These are phyloP conservation scores for Seiridium unicorne DNA, from an alignment of 2,329 filamentous ascomycete genomes.

Conservation along the genomic window DNA sequence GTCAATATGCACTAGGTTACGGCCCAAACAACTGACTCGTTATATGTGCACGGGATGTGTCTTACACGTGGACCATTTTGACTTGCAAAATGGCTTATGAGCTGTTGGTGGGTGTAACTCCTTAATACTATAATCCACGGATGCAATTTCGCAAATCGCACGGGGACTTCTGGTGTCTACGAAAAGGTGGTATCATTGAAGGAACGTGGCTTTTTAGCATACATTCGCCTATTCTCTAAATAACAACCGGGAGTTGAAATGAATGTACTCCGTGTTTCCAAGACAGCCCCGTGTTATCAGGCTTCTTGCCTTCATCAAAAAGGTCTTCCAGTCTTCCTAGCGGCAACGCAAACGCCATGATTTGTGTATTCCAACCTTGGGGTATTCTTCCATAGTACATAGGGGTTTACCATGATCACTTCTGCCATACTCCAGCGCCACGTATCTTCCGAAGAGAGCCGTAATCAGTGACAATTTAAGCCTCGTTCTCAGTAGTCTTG, in stretches of 20 bases:
- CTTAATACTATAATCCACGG: no score
- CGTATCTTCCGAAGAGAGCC: neutral
- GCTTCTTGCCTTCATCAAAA: neutral
- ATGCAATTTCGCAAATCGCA: no score
- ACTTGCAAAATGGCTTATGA: no score
- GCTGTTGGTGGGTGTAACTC: no score
- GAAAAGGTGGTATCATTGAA: slow-evolving; percentile 3
- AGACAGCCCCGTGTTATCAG: neutral
- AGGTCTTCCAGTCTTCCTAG: neutral
- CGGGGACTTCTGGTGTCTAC: no score
- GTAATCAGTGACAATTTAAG: slow-evolving; percentile 11
- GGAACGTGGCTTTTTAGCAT: slow-evolving; percentile 1
- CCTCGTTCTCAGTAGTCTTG: slow-evolving; percentile 26
- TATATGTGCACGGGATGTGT: no score
- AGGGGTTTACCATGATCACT: neutral
- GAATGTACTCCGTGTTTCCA: slow-evolving; percentile 2
- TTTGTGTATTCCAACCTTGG: neutral
- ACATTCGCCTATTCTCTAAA: neutral
- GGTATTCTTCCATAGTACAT: neutral
- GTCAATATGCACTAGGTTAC: no score
- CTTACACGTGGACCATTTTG: no score
- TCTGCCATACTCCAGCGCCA: neutral
- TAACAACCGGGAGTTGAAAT: neutral
- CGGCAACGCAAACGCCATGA: neutral
- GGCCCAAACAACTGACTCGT: no score